Conservation (phyloP, 2,329 filamentous ascomycete species). For the Cercospora beticola region DNA sequence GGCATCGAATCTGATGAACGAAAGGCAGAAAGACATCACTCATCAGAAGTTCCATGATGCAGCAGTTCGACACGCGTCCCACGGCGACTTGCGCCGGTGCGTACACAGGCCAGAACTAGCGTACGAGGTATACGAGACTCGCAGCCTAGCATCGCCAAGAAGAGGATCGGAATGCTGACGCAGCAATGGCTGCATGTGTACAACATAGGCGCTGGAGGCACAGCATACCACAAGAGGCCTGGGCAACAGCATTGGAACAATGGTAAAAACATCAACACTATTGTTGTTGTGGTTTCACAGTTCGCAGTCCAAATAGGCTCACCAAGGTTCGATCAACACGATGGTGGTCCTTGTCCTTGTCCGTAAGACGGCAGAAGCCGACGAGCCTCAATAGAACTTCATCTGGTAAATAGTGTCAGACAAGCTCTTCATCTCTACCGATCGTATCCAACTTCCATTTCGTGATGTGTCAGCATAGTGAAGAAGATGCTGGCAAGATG, state of each 20-base stretch:
- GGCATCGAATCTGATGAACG: background rate
- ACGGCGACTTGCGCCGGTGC: background rate
- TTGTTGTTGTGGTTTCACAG: background rate
- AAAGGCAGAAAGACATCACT: background rate
- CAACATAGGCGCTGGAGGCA: background rate
- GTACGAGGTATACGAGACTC: background rate
- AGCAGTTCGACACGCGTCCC: background rate
- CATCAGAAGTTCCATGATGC: background rate
- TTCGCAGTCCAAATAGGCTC: background rate
- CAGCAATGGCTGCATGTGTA: background rate
- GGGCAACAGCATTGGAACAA: background rate
- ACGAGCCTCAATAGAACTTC: background rate
- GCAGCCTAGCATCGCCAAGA: background rate
- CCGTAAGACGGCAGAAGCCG: conserved; percentile 2
- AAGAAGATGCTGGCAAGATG: background rate
- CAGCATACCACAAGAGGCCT: background rate
- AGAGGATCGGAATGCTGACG: background rate
- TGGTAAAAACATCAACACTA: background rate
- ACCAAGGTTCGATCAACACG: background rate
- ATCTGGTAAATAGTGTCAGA: background rate
- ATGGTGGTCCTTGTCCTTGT: background rate
- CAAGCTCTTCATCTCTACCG: background rate
- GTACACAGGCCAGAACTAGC: background rate
- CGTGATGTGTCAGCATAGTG: background rate
- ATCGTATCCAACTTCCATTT: background rate